These are phyloP conservation scores for Adansonia digitata DNA, from an alignment of 345 rosid species.

Conservation along the genomic window DNA sequence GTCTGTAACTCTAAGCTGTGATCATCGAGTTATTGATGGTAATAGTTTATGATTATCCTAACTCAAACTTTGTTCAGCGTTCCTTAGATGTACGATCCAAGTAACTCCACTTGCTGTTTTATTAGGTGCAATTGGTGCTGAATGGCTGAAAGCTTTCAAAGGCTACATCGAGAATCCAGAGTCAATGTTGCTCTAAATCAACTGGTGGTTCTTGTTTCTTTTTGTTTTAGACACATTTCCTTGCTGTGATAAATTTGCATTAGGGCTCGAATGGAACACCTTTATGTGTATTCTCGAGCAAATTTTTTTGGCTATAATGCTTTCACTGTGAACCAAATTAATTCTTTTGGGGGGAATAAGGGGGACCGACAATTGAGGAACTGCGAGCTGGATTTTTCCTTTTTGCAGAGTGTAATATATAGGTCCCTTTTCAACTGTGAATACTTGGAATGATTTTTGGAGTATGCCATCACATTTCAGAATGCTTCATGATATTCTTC, in stretches of 20 bases:
- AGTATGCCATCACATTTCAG: background rate
- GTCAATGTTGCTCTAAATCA: conserved; percentile 76
- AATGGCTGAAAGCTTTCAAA: conserved; percentile 93
- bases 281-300: background rate
- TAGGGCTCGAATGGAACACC: background rate
- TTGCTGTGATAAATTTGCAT: background rate
- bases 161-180: conserved; percentile 89
- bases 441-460: background rate
- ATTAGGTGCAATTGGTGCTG: conserved; percentile 89
- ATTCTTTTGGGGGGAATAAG: conserved; percentile 7
- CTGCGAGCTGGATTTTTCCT: conserved; percentile 9
- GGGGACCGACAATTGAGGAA: conserved; percentile 11
- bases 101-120: conserved; percentile 6
- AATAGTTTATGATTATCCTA: background rate
- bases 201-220: background rate
- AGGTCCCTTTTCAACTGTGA: background rate
- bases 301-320: background rate
- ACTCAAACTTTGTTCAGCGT: background rate
- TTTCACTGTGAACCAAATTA: background rate
- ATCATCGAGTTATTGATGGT: conserved; percentile 99
- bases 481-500: too few relatives aligned
- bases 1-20: conserved; percentile 91
- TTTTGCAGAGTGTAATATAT: conserved; percentile 27
- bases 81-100: background rate
- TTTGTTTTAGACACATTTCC: background rate